Conservation (phyloP, 176 grass and related monocot genomes). For the Rhipidocladum racemiflorum region DNA sequence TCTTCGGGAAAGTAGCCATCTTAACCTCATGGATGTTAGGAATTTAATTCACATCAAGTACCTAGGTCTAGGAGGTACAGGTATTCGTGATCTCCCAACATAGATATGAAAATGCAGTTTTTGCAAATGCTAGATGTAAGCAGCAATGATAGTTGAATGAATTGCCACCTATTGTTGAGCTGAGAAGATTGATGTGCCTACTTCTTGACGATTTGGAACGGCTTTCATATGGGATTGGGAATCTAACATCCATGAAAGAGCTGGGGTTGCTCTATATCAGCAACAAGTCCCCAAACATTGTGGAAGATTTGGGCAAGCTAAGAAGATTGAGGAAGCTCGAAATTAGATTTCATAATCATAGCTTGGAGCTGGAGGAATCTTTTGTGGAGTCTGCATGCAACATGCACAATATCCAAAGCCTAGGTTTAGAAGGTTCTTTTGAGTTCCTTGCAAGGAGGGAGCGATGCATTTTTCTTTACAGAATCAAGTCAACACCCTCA, state of each 20-base stretch:
- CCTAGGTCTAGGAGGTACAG: background rate
- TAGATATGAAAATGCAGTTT: background rate
- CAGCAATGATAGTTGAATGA: background rate
- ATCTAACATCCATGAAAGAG: background rate
- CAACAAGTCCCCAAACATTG: background rate
- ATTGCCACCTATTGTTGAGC: background rate
- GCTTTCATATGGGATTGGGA: background rate
- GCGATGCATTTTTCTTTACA: too few species aligned
- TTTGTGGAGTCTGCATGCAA: background rate
- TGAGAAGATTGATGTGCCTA: background rate
- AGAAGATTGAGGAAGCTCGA: background rate
- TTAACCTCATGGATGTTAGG: background rate
- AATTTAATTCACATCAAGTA: background rate
- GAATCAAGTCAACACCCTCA: too few species aligned
- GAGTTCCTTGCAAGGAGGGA: too few species aligned
- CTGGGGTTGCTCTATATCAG: accelerated
- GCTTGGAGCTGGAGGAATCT: background rate
- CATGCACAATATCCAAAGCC: background rate
- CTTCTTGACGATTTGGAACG: background rate
- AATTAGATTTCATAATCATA: background rate
- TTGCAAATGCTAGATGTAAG: background rate
- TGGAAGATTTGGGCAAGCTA: background rate
- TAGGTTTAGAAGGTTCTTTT: too few species aligned
- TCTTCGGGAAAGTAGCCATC: too few species aligned
- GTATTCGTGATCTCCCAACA: background rate